Evolutionary conservation across 208 protist genomes (phyloP).

Genomic region (Trypanosoma platydactyli): DNA sequence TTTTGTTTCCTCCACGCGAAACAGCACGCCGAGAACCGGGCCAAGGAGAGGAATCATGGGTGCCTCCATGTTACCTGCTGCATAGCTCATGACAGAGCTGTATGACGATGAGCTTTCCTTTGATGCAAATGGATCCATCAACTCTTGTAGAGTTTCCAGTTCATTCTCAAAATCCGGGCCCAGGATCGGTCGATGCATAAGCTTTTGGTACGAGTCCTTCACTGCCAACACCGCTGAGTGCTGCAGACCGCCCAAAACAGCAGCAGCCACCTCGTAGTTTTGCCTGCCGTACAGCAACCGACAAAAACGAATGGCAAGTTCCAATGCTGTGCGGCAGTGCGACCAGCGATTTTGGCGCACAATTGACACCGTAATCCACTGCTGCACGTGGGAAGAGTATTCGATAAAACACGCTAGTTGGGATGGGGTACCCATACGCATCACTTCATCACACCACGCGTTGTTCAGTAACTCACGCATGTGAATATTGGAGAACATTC

Average conservation of each 20-base stretch:
- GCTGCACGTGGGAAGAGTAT: slow-evolving; percentile 43
- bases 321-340: slow-evolving; percentile 36
- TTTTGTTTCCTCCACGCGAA: slow-evolving; percentile 44
- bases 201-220: slow-evolving; percentile 27
- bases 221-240: slow-evolving; percentile 49
- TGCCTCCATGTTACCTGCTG: slow-evolving; percentile 50
- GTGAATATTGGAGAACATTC: slow-evolving; percentile 53
- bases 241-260: slow-evolving; percentile 52
- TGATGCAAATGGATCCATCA: slow-evolving; percentile 72
- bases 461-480: slow-evolving; percentile 68
- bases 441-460: slow-evolving; percentile 45
- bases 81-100: slow-evolving; percentile 45
- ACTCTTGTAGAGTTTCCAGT: slow-evolving; percentile 42
- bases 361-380: slow-evolving; percentile 50
- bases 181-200: slow-evolving; percentile 37
- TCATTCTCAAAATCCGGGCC: slow-evolving; percentile 30
- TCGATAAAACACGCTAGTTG: slow-evolving; percentile 51
- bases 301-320: slow-evolving; percentile 49
- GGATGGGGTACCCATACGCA: slow-evolving; percentile 35
- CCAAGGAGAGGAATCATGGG: slow-evolving; percentile 62
- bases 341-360: slow-evolving; percentile 41
- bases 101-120: slow-evolving; percentile 58
- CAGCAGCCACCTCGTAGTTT: slow-evolving; percentile 69
- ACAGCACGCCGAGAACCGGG: slow-evolving; percentile 58
- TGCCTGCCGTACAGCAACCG: slow-evolving; percentile 60